Base-by-base conservation (phyloP, 2,329 filamentous ascomycete genomes). In the Penicillium sp. region DNA sequence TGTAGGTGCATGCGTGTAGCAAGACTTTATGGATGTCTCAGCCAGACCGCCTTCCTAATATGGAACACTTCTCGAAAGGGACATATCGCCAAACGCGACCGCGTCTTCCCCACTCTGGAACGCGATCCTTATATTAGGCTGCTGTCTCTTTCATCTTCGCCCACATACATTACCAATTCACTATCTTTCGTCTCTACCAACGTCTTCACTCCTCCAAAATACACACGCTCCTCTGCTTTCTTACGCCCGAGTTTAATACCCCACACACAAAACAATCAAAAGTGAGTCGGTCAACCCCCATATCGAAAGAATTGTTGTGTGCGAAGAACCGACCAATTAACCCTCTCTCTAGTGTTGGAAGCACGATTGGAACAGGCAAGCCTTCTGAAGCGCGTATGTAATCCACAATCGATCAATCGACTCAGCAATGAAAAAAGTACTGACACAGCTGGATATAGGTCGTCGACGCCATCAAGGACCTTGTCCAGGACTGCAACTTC, bases 401-500 rank as follows among this genome's bases (percentile, higher is more conserved):
- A 41, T 23, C 23, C 36, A 48, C 8, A 7, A 7, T 3, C 43
- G 14, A 19, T 9, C 16, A 32, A 23, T n/a, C 16, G 13, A n/a
- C 19, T 32, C 11, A 13, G 3, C 32, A n/a, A 14, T 7, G 26
- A 30, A 47, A 44, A 48, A 36, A 39, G n/a, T 38, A 57, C 59
- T 49, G 47, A 58, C 18, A 14, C 7, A 47, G 43, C 41, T 26
- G 45, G 42, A 18, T 45, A 16, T 64, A 96, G 91, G 90, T 97
- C 61, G 92, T 99, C 70, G 95, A 99, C 74, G 91, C 95, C 67
- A 97, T 99, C 86, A 97, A 97, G 79, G 94, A 99, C 70, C 86
- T 99, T 47, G 94, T 99, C 50, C 94, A 97, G 78, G 94, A 99
- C 80, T 99, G 94, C 87, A 99, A 99, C 80, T 99, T 99, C 80